These are phyloP conservation scores for Russula virescens DNA, from an alignment of 768 basidiomycete species.

Conservation along the genomic window DNA sequence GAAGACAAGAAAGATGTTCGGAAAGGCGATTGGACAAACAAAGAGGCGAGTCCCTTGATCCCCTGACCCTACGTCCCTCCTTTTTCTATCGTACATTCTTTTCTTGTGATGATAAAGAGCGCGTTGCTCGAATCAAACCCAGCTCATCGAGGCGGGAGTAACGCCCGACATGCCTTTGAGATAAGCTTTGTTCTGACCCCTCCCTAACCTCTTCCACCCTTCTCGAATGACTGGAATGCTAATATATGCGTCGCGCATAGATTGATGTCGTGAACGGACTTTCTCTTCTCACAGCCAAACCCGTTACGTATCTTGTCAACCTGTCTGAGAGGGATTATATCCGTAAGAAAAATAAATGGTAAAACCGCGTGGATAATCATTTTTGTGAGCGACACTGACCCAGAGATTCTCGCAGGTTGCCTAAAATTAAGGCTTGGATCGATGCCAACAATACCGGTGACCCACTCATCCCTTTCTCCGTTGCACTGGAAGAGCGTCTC, in stretches of 20 bases:
- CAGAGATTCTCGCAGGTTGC: slow-evolving; percentile 47
- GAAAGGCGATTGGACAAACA: slow-evolving; percentile 91
- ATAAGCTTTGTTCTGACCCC: slow-evolving; percentile 33
- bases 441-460: slow-evolving; percentile 96
- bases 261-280: slow-evolving; percentile 88
- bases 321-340: slow-evolving; percentile 90
- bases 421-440: slow-evolving; percentile 98
- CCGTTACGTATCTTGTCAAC: slow-evolving; percentile 97
- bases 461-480: slow-evolving; percentile 93
- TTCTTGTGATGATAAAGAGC: slow-evolving; percentile 72
- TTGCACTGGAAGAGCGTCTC: slow-evolving; percentile 90
- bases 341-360: slow-evolving; percentile 99
- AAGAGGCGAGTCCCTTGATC: slow-evolving; percentile 65
- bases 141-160: slow-evolving; percentile 95
- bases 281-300: slow-evolving; percentile 90
- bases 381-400: not conserved
- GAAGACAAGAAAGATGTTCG: slow-evolving; percentile 86
- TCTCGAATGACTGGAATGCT: not conserved
- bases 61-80: not conserved
- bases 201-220: not conserved
- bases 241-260: slow-evolving; percentile 35
- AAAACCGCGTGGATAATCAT: slow-evolving; percentile 7
- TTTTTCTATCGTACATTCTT: slow-evolving; percentile 7
- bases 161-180: slow-evolving; percentile 76
- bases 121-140: slow-evolving; percentile 74